Base-by-base conservation (phyloP, 306 rosid genomes). In the Malus asiatica region DNA sequence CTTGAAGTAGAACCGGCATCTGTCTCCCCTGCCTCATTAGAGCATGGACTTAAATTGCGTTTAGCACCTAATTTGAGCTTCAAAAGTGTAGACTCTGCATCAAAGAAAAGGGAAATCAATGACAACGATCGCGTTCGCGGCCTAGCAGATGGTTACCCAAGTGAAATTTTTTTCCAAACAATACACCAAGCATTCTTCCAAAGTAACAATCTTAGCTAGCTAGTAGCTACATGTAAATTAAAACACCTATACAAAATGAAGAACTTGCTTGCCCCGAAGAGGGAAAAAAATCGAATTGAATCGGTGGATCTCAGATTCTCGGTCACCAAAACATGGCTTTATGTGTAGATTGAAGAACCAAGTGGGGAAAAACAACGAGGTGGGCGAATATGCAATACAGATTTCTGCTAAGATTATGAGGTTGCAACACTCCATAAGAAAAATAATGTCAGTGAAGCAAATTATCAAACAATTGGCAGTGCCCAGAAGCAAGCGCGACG, bases 31-130 rank as follows among this genome's bases (percentile, higher is more conserved):
- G 22, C 52, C 66, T 86, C 78, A 44, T 42, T n/a, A 4, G 70
- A 78, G 59, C 67, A 70, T 35, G 83, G 71, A 67, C 73, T 78
- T 29, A 67, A 60, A 51, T 84, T 84, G 6, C 84, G 86, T 61
- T 83, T 84, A 3, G 97, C 92, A 71, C 98, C 99, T 15, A 81
- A 78, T 79, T 88, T 92, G 44, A 96, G 92, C 83, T 88, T 96
- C 93, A 89, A 77, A 2, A 92, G 90, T 11, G 99, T 96, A 51
- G 91, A 84, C 83, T 92, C 98, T 92, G 88, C 83, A 78, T 78
- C 66, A 70, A 80, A 83, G 59, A 14, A 22, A 63, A 8, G 38
- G 13, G 57, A 45, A n/a, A 32, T 32, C 18, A 18, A 32, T 18
- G 68, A 64, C 23, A 32, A 32, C 42, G 1, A 32, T 18, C 1